Evolutionary conservation across 2,329 filamentous ascomycete species (phyloP), one percentile per base, ranked within the genome.

Genomic region (Fusarium gaditjirri): DNA sequence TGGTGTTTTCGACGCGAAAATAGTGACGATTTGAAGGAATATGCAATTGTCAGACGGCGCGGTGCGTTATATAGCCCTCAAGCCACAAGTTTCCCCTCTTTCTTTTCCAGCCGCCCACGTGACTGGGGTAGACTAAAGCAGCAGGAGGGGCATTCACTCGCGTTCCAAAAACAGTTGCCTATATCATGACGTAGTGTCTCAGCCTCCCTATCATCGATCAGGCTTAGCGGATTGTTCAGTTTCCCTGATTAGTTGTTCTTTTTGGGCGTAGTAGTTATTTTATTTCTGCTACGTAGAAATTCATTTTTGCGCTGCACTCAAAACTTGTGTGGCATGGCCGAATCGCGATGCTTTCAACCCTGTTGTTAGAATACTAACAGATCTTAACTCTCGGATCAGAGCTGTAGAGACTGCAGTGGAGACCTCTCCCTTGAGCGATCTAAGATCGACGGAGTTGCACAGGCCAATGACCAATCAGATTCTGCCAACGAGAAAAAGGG

Each of bases 1-100:
- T 35, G 17, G 31, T 49, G 42, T 27, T 55, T 56, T 47, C n/a
- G 39, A n/a, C 17, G 54, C 21, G 31, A 47, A 35, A 35, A 53
- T 53, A 33, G 39, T 49, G 54, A 35, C 42, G 41, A 35, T 56
- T 46, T 56, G 31, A n/a, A 49, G 33, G 6, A 36, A 27, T 35
- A 33, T 49, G 38, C 27, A 55, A 43, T 44, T 33, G 54, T 47
- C 54, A 36, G 54, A 35, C 31, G 23, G 54, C 21, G 23, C 31
- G 14, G 39, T 47, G 53, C 42, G 54, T 56, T 56, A 35, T 56
- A 56, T 56, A 56, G 53, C 54, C 54, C 54, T 56, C 54, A 29
- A 56, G 54, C 54, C 54, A 56, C 54, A 56, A 8, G 31, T 56
- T 56, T 49, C 54, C 54, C 54, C 54, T 56, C 54, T 55, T 55